phyloP scores from a whole-genome alignment of 2,329 filamentous ascomycete genomes.

The Paramyrothecium roridum region DNA sequence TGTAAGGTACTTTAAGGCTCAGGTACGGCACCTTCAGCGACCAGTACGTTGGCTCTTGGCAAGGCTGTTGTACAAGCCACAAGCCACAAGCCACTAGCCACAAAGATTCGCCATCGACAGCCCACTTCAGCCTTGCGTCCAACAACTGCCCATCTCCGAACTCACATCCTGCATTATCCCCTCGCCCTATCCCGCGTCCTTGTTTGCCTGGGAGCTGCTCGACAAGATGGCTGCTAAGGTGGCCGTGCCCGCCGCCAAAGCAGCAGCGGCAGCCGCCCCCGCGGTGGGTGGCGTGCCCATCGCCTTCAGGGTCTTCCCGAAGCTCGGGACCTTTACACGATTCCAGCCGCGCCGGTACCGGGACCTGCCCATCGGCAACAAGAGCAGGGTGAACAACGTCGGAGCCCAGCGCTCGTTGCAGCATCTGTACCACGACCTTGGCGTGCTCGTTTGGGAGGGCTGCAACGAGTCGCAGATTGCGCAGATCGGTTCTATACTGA shows the following conservation, averaged over 20 bases:
- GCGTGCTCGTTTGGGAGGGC: slow-evolving; percentile 25
- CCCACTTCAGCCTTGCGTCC: too few relatives aligned
- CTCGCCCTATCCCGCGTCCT: too few relatives aligned
- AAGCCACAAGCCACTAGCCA: too few relatives aligned
- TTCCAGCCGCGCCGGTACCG: slow-evolving; percentile 12
- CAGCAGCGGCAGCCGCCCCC: not conserved
- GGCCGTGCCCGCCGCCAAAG: too few relatives aligned
- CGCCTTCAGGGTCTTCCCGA: slow-evolving; percentile 16
- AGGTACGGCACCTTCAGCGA: too few relatives aligned
- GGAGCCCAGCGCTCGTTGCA: slow-evolving; percentile 1
- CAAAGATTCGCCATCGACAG: too few relatives aligned
- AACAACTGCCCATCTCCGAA: too few relatives aligned
- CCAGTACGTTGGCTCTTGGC: too few relatives aligned
- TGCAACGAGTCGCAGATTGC: slow-evolving; percentile 13
- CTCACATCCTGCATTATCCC: too few relatives aligned
- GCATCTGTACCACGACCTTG: slow-evolving; percentile 26
- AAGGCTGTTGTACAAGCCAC: too few relatives aligned
- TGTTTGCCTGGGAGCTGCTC: too few relatives aligned
- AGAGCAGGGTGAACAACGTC: not conserved
- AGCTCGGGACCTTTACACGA: slow-evolving; percentile 14
- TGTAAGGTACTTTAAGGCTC: not conserved
- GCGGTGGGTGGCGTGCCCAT: not conserved
- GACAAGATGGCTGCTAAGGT: too few relatives aligned
- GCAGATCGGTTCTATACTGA: slow-evolving; percentile 18
- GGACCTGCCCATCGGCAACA: slow-evolving; percentile 5